These are phyloP conservation scores for Steccherinum ochraceum DNA, from an alignment of 768 basidiomycete genomes.

Conservation along the genomic window DNA sequence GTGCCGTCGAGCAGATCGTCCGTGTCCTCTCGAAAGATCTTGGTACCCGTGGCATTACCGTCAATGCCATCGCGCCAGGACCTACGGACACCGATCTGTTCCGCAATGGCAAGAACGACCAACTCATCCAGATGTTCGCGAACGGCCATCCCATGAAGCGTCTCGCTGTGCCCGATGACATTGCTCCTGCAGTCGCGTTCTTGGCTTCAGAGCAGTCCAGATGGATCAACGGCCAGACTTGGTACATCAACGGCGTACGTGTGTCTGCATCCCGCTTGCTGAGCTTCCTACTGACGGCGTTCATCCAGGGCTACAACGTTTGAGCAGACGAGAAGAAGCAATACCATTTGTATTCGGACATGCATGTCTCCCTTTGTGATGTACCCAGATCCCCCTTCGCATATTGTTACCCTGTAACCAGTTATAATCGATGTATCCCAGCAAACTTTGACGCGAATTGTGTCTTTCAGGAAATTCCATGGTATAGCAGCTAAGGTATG, in stretches of 20 bases:
- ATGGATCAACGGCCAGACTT: slow-evolving; percentile 49
- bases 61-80: slow-evolving; percentile 45
- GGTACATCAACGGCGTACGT: slow-evolving; percentile 45
- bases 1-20: slow-evolving; percentile 47
- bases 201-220: slow-evolving; percentile 41
- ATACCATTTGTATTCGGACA: too few species aligned
- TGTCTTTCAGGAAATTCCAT: too few species aligned
- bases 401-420: too few species aligned
- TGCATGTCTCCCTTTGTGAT: too few species aligned
- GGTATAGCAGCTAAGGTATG: not conserved
- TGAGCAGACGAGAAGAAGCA: too few species aligned
- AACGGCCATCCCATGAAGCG: slow-evolving; percentile 36
- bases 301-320: too few species aligned
- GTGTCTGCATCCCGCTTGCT: too few species aligned
- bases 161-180: slow-evolving; percentile 40
- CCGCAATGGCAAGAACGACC: slow-evolving; percentile 38
- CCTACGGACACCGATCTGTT: slow-evolving; percentile 46
- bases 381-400: too few species aligned
- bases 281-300: too few species aligned
- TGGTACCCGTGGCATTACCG: slow-evolving; percentile 39
- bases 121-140: slow-evolving; percentile 35
- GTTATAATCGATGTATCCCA: too few species aligned
- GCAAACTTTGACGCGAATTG: too few species aligned
- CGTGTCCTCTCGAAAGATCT: slow-evolving; percentile 50
- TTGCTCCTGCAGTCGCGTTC: slow-evolving; percentile 43